These are phyloP conservation scores for Penstemon barbatus DNA, from an alignment of 257 asterid species.

Conservation along the genomic window DNA sequence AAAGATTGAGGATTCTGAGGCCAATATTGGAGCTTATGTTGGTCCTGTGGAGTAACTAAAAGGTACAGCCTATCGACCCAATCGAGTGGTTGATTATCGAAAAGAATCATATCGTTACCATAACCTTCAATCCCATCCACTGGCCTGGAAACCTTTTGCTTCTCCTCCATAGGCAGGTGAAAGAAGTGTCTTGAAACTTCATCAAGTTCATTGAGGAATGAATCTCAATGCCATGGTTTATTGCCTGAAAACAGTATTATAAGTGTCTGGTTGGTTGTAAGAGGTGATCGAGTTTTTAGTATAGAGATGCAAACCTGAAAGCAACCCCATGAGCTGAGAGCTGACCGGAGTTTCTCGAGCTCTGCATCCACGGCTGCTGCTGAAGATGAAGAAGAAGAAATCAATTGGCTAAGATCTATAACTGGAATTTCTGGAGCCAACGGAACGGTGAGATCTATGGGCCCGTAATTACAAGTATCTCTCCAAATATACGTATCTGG, in stretches of 20 bases:
- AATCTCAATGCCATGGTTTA: conserved; percentile 60
- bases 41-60: conserved; percentile 43
- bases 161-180: conserved; percentile 52
- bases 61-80: conserved; percentile 71
- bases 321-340: conserved; percentile 62
- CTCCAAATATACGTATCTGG: conserved; percentile 46
- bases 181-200: conserved; percentile 43
- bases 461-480: conserved; percentile 28
- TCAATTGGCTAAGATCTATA: conserved; percentile 39
- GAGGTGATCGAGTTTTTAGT: not conserved
- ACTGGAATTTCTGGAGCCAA: conserved; percentile 40
- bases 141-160: conserved; percentile 44
- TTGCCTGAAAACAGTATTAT: conserved; percentile 33
- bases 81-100: conserved; percentile 57
- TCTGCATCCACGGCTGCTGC: conserved; percentile 29
- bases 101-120: conserved; percentile 56
- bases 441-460: conserved; percentile 31
- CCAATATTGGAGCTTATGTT: conserved; percentile 44
- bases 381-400: conserved; percentile 24
- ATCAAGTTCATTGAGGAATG: conserved; percentile 42
- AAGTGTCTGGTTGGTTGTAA: not conserved
- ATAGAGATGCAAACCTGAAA: conserved; percentile 47
- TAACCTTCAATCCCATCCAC: conserved; percentile 52
- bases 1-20: conserved; percentile 55
- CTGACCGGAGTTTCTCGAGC: conserved; percentile 50